Evolutionary conservation across 148 eudicot species (phyloP).

Genomic region (Hydrangea macrophylla): DNA sequence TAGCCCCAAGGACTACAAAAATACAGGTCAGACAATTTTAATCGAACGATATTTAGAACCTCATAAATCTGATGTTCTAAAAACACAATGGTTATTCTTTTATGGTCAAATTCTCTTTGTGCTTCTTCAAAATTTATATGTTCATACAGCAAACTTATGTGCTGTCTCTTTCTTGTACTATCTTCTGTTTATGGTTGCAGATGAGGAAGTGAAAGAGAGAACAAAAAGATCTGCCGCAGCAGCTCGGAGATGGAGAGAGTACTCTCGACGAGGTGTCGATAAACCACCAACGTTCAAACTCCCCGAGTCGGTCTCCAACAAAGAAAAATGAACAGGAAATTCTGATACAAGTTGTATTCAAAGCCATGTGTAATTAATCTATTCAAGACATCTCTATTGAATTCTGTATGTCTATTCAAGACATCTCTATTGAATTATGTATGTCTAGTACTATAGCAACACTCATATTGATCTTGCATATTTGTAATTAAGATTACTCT

Average conservation of each 20-base stretch:
- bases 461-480: no score
- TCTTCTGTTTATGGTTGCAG: constrained; percentile 30
- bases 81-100: not conserved
- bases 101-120: not conserved
- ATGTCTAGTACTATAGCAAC: no score
- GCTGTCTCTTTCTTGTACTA: not conserved
- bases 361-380: not conserved
- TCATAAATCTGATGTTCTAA: not conserved
- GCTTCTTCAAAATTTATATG: not conserved
- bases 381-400: not conserved
- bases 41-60: not conserved
- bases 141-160: not conserved
- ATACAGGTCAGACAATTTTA: constrained; percentile 46
- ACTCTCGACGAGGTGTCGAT: constrained; percentile 78
- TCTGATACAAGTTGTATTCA: not conserved
- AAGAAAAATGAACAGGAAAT: constrained; percentile 37
- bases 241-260: constrained; percentile 95
- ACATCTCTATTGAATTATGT: not conserved
- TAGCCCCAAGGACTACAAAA: constrained; percentile 44
- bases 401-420: not conserved
- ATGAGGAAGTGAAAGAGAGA: constrained; percentile 81
- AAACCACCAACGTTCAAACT: constrained; percentile 78
- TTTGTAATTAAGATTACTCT: no score
- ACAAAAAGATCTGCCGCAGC: constrained; percentile 86
- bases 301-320: constrained; percentile 64